These are phyloP conservation scores for Xylaria venustula DNA, from an alignment of 495 filamentous ascomycete genomes.

Conservation along the genomic window DNA sequence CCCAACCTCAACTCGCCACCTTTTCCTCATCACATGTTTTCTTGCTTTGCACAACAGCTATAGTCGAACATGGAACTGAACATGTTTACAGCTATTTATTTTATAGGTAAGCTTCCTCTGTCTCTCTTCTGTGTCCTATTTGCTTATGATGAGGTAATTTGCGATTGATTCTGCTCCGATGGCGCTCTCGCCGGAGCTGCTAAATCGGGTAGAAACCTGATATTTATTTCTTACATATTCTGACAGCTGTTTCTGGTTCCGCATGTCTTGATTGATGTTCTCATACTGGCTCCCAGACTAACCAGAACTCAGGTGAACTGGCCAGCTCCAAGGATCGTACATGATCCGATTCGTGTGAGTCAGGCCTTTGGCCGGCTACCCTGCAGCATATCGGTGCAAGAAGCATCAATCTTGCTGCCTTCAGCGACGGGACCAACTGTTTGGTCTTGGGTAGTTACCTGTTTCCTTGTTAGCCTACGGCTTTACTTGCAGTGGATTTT, in stretches of 20 bases:
- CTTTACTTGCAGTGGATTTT: no score
- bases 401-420: no score
- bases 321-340: neutral
- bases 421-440: no score
- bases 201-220: constrained; percentile 72
- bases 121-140: neutral
- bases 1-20: neutral
- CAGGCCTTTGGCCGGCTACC: no score
- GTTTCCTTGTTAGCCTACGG: no score
- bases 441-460: no score
- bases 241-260: constrained; percentile 47
- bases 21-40: neutral
- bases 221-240: constrained; percentile 98
- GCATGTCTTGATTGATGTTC: neutral
- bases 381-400: no score
- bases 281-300: neutral
- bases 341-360: no score
- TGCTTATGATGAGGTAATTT: constrained; percentile 89
- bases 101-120: constrained; percentile 4
- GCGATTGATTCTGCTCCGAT: constrained; percentile 84
- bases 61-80: no score
- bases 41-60: no score
- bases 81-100: no score
- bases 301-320: neutral
- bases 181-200: constrained; percentile 84